Evolutionary conservation across 345 rosid species (phyloP).

Genomic region (Populus pruinosa): DNA sequence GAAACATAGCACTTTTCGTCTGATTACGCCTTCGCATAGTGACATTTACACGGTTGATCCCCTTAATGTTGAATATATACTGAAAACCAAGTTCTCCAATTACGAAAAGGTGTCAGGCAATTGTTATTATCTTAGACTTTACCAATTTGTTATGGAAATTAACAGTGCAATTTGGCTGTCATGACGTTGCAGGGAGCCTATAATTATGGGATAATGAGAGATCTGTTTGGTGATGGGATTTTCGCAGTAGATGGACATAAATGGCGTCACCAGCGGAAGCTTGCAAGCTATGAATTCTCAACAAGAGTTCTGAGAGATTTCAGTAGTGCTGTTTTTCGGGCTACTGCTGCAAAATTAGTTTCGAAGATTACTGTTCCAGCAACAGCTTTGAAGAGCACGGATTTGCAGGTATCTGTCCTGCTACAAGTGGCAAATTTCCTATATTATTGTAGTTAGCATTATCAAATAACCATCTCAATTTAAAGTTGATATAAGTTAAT

Average conservation of each 20-base stretch:
- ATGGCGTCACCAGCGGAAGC: conserved; percentile 43
- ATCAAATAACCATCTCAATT: too few species aligned
- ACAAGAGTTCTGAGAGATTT: conserved; percentile 37
- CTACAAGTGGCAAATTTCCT: not conserved
- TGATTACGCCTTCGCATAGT: conserved; percentile 24
- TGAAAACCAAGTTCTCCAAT: conserved; percentile 44
- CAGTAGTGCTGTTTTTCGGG: conserved; percentile 31
- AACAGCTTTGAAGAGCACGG: conserved; percentile 21
- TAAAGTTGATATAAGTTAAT: too few species aligned
- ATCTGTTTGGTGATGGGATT: conserved; percentile 44
- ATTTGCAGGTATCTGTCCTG: conserved; percentile 33
- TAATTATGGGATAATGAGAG: conserved; percentile 36
- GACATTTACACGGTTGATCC: conserved; percentile 42
- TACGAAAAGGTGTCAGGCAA: conserved; percentile 32
- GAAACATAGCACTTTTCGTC: conserved; percentile 25
- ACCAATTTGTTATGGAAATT: not conserved
- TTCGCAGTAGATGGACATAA: conserved; percentile 42
- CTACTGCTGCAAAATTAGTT: conserved; percentile 32
- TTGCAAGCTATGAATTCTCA: conserved; percentile 44
- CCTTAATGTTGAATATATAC: conserved; percentile 36
- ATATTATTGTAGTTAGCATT: too few species aligned
- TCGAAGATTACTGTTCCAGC: conserved; percentile 24
- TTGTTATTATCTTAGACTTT: not conserved
- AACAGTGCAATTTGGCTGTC: not conserved
- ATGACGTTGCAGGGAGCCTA: conserved; percentile 27